Evolutionary conservation across 2,329 filamentous ascomycete genomes (phyloP).

Genomic region (Alternaria sp.): DNA sequence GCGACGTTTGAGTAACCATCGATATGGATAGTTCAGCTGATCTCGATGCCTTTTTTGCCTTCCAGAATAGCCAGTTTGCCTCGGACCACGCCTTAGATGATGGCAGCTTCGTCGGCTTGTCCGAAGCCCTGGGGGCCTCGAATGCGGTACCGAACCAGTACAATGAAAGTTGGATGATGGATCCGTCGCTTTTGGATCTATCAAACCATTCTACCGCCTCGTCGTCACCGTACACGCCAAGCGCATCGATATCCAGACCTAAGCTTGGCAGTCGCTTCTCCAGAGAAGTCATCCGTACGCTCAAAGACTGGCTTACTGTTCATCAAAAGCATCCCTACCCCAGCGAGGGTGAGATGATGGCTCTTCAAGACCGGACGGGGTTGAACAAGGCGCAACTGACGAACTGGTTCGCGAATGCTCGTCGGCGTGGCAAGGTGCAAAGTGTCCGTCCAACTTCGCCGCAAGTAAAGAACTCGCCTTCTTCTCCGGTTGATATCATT

Average conservation of each 20-base stretch:
- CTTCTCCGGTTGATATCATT: conserved; percentile 28
- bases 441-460: conserved; percentile 12
- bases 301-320: conserved; percentile 33
- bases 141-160: neutral
- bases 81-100: neutral
- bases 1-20: neutral
- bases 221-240: conserved; percentile 16
- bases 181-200: neutral
- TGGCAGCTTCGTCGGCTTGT: conserved; percentile 8
- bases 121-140: conserved; percentile 4
- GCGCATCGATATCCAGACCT: conserved; percentile 11
- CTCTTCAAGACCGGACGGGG: conserved; percentile 28
- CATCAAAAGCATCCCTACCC: conserved; percentile 34
- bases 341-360: conserved; percentile 24
- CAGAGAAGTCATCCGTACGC: conserved; percentile 27
- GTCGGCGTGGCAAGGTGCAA: conserved; percentile 31
- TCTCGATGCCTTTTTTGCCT: neutral
- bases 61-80: neutral
- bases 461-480: conserved; percentile 7
- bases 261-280: conserved; percentile 34
- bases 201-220: conserved; percentile 22
- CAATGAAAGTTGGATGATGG: conserved; percentile 9
- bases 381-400: conserved; percentile 33
- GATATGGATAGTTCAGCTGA: neutral
- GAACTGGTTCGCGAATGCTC: conserved; percentile 40